Evolutionary conservation across 2,329 filamentous ascomycete species (phyloP).

Genomic region (Uncinocarpus reesii): DNA sequence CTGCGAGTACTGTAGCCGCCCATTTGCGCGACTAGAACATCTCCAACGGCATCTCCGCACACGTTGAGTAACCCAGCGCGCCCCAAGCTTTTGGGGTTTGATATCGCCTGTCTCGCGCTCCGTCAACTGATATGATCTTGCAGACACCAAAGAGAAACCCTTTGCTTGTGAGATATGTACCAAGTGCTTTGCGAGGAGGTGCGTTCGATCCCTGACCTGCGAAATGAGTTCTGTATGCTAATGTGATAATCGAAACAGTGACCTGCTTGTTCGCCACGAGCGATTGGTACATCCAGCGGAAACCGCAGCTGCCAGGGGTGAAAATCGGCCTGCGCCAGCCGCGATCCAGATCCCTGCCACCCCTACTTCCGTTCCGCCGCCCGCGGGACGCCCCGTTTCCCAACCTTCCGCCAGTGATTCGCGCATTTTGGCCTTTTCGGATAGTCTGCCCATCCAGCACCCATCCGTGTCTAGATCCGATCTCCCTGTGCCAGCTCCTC

Average conservation of each 20-base stretch:
- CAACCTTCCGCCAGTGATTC: conserved; percentile 31
- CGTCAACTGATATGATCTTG: conserved; percentile 20
- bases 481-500: conserved; percentile 27
- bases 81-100: conserved; percentile 2
- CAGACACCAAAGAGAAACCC: conserved; percentile 42
- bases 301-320: conserved; percentile 28
- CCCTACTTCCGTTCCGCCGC: conserved; percentile 26
- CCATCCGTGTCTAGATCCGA: conserved; percentile 26
- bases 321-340: conserved; percentile 25
- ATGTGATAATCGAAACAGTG: conserved; percentile 23
- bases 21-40: conserved; percentile 41
- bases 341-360: conserved; percentile 27
- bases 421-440: conserved; percentile 38
- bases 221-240: conserved; percentile 16
- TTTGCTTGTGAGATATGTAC: conserved; percentile 42
- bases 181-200: conserved; percentile 42
- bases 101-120: conserved; percentile 4
- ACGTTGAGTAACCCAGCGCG: conserved; percentile 34
- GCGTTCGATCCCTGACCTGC: conserved; percentile 14
- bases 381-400: conserved; percentile 18
- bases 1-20: conserved; percentile 41
- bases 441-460: conserved; percentile 35
- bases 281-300: conserved; percentile 40
- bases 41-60: conserved; percentile 44
- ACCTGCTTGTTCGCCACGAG: conserved; percentile 42